Evolutionary conservation across 371 early-diverging fungal genomes (phyloP), one percentile per base, ranked within the genome.

Genomic region (Nematocida sp.): DNA sequence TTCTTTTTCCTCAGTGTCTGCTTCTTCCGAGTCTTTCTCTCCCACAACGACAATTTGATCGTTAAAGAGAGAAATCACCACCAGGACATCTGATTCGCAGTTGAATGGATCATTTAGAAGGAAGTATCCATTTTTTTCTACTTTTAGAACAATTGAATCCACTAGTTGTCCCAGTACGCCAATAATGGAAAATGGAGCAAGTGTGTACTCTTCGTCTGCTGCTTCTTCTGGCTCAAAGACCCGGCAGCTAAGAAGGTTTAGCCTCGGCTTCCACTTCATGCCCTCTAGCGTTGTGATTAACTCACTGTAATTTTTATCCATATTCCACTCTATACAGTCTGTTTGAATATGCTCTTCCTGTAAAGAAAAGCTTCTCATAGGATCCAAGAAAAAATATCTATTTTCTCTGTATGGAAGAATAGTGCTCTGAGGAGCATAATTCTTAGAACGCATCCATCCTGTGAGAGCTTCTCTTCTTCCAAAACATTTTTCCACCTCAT

Each of bases 381-480:
- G 23, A 13, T 50, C 2, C 32, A 67, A 67, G 28, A 71, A 7
- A 39, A 40, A 55, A 39, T 60, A 51, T 26, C 48, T 25, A 48
- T 65, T 65, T 3, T 13, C 13, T 20, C 2, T 16, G 36, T 59
- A 68, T 4, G 26, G 40, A 23, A 54, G 75, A 11, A 30, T 11
- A 0, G 38, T 61, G 53, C 75, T 71, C 25, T 50, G n/a, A 11
- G 61, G 75, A 23, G 4, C 7, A 35, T 63, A 32, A 30, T 35
- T 28, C 7, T 69, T 40, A 16, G 67, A 49, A 42, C 71, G 71
- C 5, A 82, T n/a, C 84, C 84, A 84, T 25, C 84, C 84, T 30
- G 82, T 82, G 18, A 84, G 57, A 13, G 84, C 82, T 39, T 64
- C 75, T 76, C 84, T 75, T 9, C 66, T 66, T 54, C 65, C 67